Base-by-base conservation (phyloP, 202 grass and related monocot genomes). In the Schoenoplectus triqueter region DNA sequence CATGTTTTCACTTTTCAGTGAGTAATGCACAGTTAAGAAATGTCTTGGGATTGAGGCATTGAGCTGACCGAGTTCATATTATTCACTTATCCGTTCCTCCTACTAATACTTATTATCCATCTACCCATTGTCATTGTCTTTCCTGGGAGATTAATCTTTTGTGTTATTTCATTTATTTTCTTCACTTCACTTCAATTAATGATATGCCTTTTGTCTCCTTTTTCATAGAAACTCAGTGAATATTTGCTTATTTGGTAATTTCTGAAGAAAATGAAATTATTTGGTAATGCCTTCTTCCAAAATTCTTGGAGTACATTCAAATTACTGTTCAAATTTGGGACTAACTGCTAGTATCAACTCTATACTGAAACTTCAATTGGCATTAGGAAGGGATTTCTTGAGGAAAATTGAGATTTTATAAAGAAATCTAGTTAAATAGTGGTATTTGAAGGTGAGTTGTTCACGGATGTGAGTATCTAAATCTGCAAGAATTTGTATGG, bases 61-160 rank as follows among this genome's bases (percentile, higher is more conserved):
- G 63, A 31, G 63, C 3, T 31, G 20, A 66, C 63, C 20, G 10
- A 66, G 63, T 10, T 66, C 20, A 40, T 60, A 60, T 64, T 64
- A 69, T 22, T 69, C 11, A 22, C 5, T 45, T 15, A 15, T 69
- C 7, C 15, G 15, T 67, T 3, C 31, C 31, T 31, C 31, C 31
- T 31, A 31, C 31, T 31, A 31, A 31, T 31, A 31, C 31, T 31
- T 31, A 31, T 31, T 0, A 31, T 31, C 31, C 31, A 31, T 31
- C 31, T 31, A 31, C 40, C 10, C 8, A 44, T 14, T 42, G 5
- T 42, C 13, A 69, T 69, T 69, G 10, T 5, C 19, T 64, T 64
- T 64, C 62, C n/a, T 2, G 17, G 62, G 62, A 64, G 62, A 64
- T 64, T 64, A 64, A 64, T 64, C 1, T 44, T 69, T 69, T n/a